A percentile compares a stretch with the other conserved stretches of the same genome.
These are phyloP conservation scores for Gorgonomyces haynaldii DNA, from an alignment of 192 early-diverging fungal species.

Conservation along the genomic window DNA sequence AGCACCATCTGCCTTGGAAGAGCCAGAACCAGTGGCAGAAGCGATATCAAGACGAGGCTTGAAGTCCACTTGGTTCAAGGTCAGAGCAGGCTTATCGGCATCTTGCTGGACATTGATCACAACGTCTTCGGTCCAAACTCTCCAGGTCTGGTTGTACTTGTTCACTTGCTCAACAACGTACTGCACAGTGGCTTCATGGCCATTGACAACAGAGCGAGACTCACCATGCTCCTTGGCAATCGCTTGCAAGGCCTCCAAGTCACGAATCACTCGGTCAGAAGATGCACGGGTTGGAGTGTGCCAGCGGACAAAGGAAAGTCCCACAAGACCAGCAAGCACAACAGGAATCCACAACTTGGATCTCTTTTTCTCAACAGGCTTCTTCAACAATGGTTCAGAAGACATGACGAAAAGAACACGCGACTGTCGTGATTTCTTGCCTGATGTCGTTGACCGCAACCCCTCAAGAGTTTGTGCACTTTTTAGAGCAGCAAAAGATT, in stretches of 20 bases:
- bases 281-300: no score
- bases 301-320: no score
- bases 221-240: neutral
- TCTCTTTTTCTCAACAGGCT: no score
- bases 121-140: conserved; percentile 1
- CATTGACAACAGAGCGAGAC: neutral
- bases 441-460: neutral
- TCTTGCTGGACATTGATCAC: neutral
- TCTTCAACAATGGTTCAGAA: no score
- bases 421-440: no score
- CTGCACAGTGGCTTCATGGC: neutral
- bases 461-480: neutral
- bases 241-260: neutral
- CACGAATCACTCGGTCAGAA: neutral
- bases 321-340: no score
- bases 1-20: neutral
- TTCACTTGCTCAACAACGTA: neutral
- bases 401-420: no score
- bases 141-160: neutral
- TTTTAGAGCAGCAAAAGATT: neutral
- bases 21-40: neutral
- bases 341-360: no score
- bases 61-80: neutral
- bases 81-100: neutral
- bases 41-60: neutral